phyloP scores from a whole-genome alignment of 2,329 filamentous ascomycete species.

The Xylariaceae sp. region DNA sequence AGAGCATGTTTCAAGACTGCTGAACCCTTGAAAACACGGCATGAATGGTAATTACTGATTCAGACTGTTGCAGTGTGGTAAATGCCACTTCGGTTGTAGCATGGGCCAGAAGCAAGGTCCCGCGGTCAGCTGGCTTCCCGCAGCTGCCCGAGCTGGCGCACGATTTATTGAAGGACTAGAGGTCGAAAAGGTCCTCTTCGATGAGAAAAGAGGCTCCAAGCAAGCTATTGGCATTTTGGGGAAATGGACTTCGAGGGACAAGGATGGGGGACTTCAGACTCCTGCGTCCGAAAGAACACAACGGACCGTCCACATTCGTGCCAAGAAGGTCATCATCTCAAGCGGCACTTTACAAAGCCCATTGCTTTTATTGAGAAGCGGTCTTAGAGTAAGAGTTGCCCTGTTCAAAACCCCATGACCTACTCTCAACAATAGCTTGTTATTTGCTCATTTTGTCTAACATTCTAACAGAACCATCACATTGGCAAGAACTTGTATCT shows the following conservation, averaged over 20 bases:
- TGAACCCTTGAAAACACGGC: too few species aligned
- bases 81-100: conserved; percentile 42
- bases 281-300: conserved; percentile 45
- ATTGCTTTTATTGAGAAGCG: conserved; percentile 72
- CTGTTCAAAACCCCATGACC: neutral
- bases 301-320: conserved; percentile 68
- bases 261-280: conserved; percentile 55
- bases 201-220: conserved; percentile 45
- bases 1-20: too few species aligned
- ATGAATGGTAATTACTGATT: too few species aligned
- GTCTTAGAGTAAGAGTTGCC: conserved; percentile 57
- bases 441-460: neutral
- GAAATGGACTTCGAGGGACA: conserved; percentile 70
- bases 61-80: conserved; percentile 42
- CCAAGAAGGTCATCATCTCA: conserved; percentile 78
- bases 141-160: conserved; percentile 64
- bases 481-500: conserved; percentile 80
- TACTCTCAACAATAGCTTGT: neutral
- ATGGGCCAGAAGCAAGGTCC: conserved; percentile 66
- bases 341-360: conserved; percentile 76
- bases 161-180: conserved; percentile 68
- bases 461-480: conserved; percentile 61
- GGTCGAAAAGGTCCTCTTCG: conserved; percentile 57
- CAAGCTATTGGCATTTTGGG: conserved; percentile 71
- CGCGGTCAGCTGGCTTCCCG: conserved; percentile 64